Conservation (phyloP, 805 yeast species). For the Saturnispora zaruensis region DNA sequence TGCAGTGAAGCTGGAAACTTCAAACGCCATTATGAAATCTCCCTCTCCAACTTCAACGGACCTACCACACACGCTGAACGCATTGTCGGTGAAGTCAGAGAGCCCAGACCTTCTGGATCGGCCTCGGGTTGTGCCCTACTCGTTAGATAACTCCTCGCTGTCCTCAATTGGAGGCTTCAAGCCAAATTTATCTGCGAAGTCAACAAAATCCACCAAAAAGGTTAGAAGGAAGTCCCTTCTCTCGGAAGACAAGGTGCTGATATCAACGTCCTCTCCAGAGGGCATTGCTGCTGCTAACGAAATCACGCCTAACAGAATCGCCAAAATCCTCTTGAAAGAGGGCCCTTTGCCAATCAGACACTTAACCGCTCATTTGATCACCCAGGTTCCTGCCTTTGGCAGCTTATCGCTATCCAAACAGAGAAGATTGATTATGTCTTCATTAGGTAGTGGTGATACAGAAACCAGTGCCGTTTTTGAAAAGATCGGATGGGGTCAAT, state of each 20-base stretch:
- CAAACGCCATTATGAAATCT: background rate
- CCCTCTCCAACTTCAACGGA: background rate
- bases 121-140: background rate
- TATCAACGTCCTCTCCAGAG: slow-evolving; percentile 77
- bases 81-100: background rate
- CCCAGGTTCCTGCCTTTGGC: slow-evolving; percentile 72
- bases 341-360: slow-evolving; percentile 91
- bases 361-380: slow-evolving; percentile 68
- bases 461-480: slow-evolving; percentile 65
- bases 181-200: background rate
- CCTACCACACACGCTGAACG: background rate
- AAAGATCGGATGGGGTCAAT: slow-evolving; percentile 97
- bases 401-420: slow-evolving; percentile 78
- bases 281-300: slow-evolving; percentile 82
- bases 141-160: background rate
- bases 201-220: slow-evolving; percentile 3
- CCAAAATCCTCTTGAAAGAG: slow-evolving; percentile 54
- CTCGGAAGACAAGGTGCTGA: slow-evolving; percentile 24
- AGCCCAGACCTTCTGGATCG: background rate
- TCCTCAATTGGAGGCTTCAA: background rate
- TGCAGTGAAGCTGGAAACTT: background rate
- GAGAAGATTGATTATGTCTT: slow-evolving; percentile 82
- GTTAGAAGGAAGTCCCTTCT: slow-evolving; percentile 5
- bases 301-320: slow-evolving; percentile 72
- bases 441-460: slow-evolving; percentile 65